Conservation (phyloP, 78 protist species). For the Diacronema lutheri region DNA sequence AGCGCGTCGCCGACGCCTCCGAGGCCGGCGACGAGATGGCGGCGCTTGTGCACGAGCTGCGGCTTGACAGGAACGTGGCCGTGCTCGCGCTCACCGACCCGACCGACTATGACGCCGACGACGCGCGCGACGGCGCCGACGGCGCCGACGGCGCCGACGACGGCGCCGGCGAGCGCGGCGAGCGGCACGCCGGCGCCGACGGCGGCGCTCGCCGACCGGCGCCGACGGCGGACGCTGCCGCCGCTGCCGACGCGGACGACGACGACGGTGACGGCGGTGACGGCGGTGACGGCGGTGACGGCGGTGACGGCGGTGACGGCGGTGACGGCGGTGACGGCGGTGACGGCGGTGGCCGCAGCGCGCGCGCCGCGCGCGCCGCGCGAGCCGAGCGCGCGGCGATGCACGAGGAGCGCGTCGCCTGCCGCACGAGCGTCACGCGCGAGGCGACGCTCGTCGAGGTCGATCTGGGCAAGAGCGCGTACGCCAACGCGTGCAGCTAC, state of each 20-base stretch:
- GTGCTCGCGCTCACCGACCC: slow-evolving; percentile 9
- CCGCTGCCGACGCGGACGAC: background rate
- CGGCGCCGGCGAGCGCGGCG: no score
- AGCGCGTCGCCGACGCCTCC: slow-evolving; percentile 16
- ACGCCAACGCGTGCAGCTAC: slow-evolving; percentile 78
- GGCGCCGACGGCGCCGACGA: slow-evolving; percentile 20
- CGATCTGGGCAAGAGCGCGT: slow-evolving; percentile 76
- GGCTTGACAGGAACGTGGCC: background rate
- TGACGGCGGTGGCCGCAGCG: no score
- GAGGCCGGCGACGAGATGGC: slow-evolving; percentile 38
- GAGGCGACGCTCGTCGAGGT: slow-evolving; percentile 61
- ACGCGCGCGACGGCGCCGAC: no score
- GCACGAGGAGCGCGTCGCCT: no score
- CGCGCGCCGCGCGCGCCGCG: no score
- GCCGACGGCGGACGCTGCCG: no score
- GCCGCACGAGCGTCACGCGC: no score
- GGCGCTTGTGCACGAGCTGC: slow-evolving; percentile 11
- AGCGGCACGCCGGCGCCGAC: slow-evolving; percentile 23
- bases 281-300: background rate
- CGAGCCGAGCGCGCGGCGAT: no score
- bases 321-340: no score
- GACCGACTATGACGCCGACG: slow-evolving; percentile 46
- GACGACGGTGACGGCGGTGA: slow-evolving; percentile 30
- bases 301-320: no score
- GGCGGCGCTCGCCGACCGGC: no score